Evolutionary conservation across 2,329 filamentous ascomycete genomes (phyloP).

Genomic region (Monilinia polystroma): DNA sequence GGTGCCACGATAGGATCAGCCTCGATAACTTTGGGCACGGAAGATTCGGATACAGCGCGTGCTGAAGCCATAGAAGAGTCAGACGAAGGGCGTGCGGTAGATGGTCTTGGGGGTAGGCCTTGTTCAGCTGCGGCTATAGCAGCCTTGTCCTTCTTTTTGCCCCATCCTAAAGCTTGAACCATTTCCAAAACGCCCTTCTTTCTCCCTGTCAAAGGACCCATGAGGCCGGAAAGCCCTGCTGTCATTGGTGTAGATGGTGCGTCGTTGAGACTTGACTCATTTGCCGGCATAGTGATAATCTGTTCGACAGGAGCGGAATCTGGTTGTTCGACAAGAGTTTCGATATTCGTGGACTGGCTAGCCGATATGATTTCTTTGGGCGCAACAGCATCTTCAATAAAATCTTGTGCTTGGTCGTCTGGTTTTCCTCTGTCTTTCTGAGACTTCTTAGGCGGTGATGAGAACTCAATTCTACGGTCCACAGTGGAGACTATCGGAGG

Average conservation of each 20-base stretch:
- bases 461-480: conserved; percentile 5
- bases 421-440: conserved; percentile 35
- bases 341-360: background rate
- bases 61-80: conserved; percentile 7
- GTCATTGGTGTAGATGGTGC: conserved; percentile 13
- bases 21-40: background rate
- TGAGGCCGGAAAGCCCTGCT: conserved; percentile 9
- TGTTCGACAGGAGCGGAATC: conserved; percentile 14
- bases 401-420: conserved; percentile 14
- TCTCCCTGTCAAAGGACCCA: conserved; percentile 19
- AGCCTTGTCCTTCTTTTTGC: conserved; percentile 20
- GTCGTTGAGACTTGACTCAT: background rate
- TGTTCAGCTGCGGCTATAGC: conserved; percentile 13
- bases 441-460: conserved; percentile 18
- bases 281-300: conserved; percentile 8
- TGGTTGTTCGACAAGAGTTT: background rate
- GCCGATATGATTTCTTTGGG: background rate
- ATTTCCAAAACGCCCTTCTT: conserved; percentile 21
- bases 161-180: conserved; percentile 22
- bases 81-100: conserved; percentile 13
- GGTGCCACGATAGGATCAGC: background rate
- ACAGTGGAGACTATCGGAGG: background rate
- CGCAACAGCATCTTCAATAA: conserved; percentile 11
- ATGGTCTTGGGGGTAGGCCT: conserved; percentile 13
- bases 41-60: conserved; percentile 4